Evolutionary conservation across 2,329 filamentous ascomycete species (phyloP), one percentile per base, ranked within the genome.

Genomic region (Stemphylium vesicarium): DNA sequence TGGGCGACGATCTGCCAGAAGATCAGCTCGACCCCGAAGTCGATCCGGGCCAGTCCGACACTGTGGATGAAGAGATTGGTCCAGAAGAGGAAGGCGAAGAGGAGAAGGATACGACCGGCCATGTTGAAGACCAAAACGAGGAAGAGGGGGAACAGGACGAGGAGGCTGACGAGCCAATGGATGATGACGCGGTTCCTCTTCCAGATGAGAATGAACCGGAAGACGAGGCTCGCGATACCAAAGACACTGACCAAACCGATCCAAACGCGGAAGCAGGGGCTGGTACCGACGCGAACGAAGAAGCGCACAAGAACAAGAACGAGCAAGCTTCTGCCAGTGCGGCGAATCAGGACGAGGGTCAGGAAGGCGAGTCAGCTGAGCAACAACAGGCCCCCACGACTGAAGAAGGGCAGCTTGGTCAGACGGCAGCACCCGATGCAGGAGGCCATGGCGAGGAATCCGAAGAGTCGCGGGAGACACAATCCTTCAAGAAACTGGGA

Each of bases 401-500:
- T n/a, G 84, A 86, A 66, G 84, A 89, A 62, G 88, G 87, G 11
- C 79, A 77, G 7, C 75, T 73, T 22, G 71, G 69, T 18, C 69
- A 77, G 29, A 70, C 72, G 20, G 62, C 69, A 2, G 67, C 70
- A 12, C 71, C 71, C 39, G 71, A 77, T 50, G 72, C 72, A 13
- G 69, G 71, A 29, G 73, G 74, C 9, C 68, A 64, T n/a, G 69
- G 70, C 16, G 74, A 77, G 43, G 69, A 72, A 37, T 52, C 75
- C 13, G 72, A 81, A 62, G 75, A 80, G 33, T 67, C 70, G 15
- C 67, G 70, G 4, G 75, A 84, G 46, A 79, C 81, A 40, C 86
- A 95, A 63, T 90, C 92, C 1, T 96, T 97, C 82, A 95, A 95
- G 78, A 96, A 96, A 70, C 85, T 99, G 26, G 95, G 95, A 18